Evolutionary conservation across 192 early-diverging fungal genomes (phyloP), one percentile per base, ranked within the genome.

Genomic region (Radiomyces spectabilis): DNA sequence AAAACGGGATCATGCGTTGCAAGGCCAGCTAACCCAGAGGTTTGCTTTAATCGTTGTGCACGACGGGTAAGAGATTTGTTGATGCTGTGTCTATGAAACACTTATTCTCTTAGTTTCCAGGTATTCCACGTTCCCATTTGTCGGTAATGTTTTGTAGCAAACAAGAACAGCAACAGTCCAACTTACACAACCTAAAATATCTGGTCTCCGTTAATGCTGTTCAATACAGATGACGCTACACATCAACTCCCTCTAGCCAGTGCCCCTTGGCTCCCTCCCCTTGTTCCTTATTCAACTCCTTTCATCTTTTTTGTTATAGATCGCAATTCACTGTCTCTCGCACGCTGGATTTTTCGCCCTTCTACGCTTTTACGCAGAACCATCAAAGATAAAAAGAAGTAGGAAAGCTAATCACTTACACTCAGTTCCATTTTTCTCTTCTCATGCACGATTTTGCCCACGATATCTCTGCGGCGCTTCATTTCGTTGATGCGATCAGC

Each of bases 381-480:
- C n/a, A n/a, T n/a, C 39, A 40, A 40, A 19, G 39, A 40, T 25
- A 21, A n/a, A n/a, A n/a, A n/a, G n/a, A n/a, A n/a, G n/a, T n/a
- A n/a, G n/a, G n/a, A n/a, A n/a, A n/a, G 21, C 22, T 29, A 29
- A 31, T 9, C 39, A 25, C 81, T 69, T 72, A 87, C 77, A 80
- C 80, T 72, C 0, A 80, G 72, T 52, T 89, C 86, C 2, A 66
- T 63, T 44, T 75, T 79, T 33, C 74, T 75, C 52, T 87, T 86
- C 25, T 74, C 76, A 7, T 84, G 81, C 3, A 91, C 83, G 67
- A 88, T 86, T 61, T 88, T 88, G 18, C 88, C 85, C 0, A 88
- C 86, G 33, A 88, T 83, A 65, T 88, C 89, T 55, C 86, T 89
- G 24, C 87, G 73, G 42, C 81, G 76, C 65, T 92, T 92, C n/a